phyloP scores from a whole-genome alignment of 2,329 filamentous ascomycete genomes.

The Ascochyta fabae region DNA sequence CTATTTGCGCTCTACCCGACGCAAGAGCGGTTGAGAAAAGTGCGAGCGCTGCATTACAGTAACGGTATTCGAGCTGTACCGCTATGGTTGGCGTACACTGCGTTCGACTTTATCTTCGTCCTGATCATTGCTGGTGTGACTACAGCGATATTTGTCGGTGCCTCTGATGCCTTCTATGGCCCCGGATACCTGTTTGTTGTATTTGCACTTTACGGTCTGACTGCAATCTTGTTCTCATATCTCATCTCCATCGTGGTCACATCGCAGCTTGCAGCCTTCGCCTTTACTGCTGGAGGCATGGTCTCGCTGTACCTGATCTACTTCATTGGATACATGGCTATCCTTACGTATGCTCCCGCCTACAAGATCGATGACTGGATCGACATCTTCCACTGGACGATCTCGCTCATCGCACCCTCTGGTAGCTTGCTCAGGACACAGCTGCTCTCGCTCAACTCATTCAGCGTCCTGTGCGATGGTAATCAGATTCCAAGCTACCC shows the following conservation, averaged over 20 bases:
- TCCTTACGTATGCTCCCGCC: slow-evolving; percentile 76
- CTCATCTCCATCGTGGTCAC: slow-evolving; percentile 79
- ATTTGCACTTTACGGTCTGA: slow-evolving; percentile 80
- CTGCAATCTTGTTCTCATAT: slow-evolving; percentile 78
- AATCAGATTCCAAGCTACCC: slow-evolving; percentile 70
- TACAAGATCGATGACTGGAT: slow-evolving; percentile 72
- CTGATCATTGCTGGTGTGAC: slow-evolving; percentile 70
- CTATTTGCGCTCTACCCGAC: slow-evolving; percentile 91
- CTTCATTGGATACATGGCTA: slow-evolving; percentile 58
- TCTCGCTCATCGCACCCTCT: slow-evolving; percentile 77
- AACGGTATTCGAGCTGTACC: slow-evolving; percentile 85
- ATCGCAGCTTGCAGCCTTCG: slow-evolving; percentile 84
- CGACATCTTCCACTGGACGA: slow-evolving; percentile 74
- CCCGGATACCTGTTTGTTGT: slow-evolving; percentile 82
- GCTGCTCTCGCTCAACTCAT: slow-evolving; percentile 81
- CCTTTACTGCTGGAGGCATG: slow-evolving; percentile 79
- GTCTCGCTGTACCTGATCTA: slow-evolving; percentile 60
- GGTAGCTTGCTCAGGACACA: slow-evolving; percentile 76
- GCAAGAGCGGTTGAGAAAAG: slow-evolving; percentile 77
- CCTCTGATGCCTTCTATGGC: slow-evolving; percentile 74
- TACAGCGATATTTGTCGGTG: slow-evolving; percentile 71
- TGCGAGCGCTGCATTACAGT: slow-evolving; percentile 86
- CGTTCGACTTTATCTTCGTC: slow-evolving; percentile 81
- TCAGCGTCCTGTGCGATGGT: slow-evolving; percentile 75
- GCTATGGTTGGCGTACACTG: slow-evolving; percentile 82